Evolutionary conservation across 2,329 filamentous ascomycete genomes (phyloP), one percentile per base, ranked within the genome.

Genomic region (Gaeumannomyces sp.): DNA sequence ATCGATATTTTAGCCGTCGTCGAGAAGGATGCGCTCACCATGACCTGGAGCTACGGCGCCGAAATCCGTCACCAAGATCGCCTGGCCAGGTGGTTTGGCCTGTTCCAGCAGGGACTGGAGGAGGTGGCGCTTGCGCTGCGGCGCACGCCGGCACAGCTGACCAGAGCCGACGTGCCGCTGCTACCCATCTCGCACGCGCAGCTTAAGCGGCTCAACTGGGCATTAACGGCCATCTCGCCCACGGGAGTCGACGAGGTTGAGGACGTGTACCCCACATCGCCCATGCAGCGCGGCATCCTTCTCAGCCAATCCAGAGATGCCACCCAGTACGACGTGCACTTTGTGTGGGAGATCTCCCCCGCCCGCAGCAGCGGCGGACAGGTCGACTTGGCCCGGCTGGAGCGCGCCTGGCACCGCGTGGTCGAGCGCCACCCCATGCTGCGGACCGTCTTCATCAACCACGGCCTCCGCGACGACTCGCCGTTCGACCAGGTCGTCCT

Each of bases 201-300:
- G 22, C 28, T 60, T 19, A 28, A 33, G 58, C 33, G 33, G 33
- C 33, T 35, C 33, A 35, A 35, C 33, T 35, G 33, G 33, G 33
- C 33, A 35, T 8, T 35, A 8, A 35, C 33, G 33, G 33, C 33
- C 33, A 14, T 35, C 33, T 35, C 33, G 33, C 33, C 67, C 67
- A 62, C 64, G 63, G 33, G 33, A 5, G 4, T 13, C 8, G 22
- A 31, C 22, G 28, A 83, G 5, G 68, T 76, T n/a, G 72, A 77
- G 38, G 77, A 80, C 64, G 70, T 78, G 0, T 78, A 77, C 59
- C 77, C 76, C 2, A 76, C 74, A 66, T 73, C 76, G 8, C 71
- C 75, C 1, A 68, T 74, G 4, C 78, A 80, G 60, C 33, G 62
- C 27, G 64, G 60, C 56, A 62, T 65, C 4, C 60, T 75, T 0